A percentile compares a stretch with the other conserved stretches of the same genome.
Conservation (phyloP, 2,329 filamentous ascomycete species). For the Fusarium transvaalense region DNA sequence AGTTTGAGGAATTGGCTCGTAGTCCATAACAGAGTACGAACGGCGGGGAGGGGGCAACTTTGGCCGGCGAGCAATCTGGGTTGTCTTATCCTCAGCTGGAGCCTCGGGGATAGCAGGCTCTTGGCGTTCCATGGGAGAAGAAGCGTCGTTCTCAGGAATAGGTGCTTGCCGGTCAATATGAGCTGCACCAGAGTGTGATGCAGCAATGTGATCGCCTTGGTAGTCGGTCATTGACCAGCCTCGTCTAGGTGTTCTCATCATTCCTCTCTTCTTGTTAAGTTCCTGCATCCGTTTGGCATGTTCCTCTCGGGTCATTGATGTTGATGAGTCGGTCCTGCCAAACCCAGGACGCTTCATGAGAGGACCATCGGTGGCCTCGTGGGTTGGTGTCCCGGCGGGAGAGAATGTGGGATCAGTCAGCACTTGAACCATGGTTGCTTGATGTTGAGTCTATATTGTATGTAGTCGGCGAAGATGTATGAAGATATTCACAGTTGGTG, state of each 20-base stretch:
- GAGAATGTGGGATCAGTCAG: slow-evolving; percentile 49
- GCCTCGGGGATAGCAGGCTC: slow-evolving; percentile 32
- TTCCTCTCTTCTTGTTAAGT: slow-evolving; percentile 52
- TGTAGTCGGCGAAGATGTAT: slow-evolving; percentile 9
- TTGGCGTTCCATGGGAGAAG: slow-evolving; percentile 17
- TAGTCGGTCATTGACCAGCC: slow-evolving; percentile 63
- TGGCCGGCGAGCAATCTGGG: slow-evolving; percentile 48
- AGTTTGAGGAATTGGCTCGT: slow-evolving; percentile 62
- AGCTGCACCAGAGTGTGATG: slow-evolving; percentile 40
- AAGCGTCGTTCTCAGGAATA: slow-evolving; percentile 54
- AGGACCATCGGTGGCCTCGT: slow-evolving; percentile 44
- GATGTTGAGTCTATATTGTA: not conserved
- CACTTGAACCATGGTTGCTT: slow-evolving; percentile 52
- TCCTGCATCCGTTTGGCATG: slow-evolving; percentile 56
- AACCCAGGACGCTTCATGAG: slow-evolving; percentile 41
- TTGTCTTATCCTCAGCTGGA: slow-evolving; percentile 36
- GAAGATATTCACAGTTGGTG: slow-evolving; percentile 6
- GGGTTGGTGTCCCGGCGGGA: slow-evolving; percentile 40
- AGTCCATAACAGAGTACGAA: slow-evolving; percentile 72
- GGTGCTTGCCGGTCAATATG: slow-evolving; percentile 48
- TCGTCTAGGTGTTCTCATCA: slow-evolving; percentile 58
- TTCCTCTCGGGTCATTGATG: slow-evolving; percentile 57
- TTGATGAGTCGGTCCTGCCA: slow-evolving; percentile 43
- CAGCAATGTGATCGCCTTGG: slow-evolving; percentile 50
- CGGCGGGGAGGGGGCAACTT: slow-evolving; percentile 63